Evolutionary conservation across 2,329 filamentous ascomycete species (phyloP).

Genomic region (Taxawa tesnikishii): DNA sequence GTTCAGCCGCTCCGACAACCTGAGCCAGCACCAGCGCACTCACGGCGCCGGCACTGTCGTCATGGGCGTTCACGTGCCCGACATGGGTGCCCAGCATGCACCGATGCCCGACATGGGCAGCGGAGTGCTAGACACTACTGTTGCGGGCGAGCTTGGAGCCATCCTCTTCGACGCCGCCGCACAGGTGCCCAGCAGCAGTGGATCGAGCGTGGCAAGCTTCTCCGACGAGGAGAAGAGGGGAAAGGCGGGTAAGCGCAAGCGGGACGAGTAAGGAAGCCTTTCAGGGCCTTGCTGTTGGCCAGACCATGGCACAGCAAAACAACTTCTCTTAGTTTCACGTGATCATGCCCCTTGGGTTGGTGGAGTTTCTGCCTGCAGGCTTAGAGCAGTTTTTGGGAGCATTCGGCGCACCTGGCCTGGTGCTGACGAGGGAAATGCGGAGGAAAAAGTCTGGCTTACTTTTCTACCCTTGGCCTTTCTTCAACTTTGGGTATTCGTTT

Average conservation of each 20-base stretch:
- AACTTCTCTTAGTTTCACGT: too few species aligned
- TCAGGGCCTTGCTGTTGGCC: conserved; percentile 3
- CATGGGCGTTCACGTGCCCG: conserved; percentile 65
- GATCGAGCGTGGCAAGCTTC: conserved; percentile 29
- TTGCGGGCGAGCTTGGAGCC: conserved; percentile 57
- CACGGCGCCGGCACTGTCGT: conserved; percentile 83
- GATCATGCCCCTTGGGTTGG: too few species aligned
- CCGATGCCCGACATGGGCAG: conserved; percentile 19
- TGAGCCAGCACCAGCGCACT: conserved; percentile 89
- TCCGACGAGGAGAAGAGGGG: conserved; percentile 21
- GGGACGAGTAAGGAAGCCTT: conserved; percentile 23
- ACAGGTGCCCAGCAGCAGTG: conserved; percentile 54
- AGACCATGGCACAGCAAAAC: too few species aligned
- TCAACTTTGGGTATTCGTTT: too few species aligned
- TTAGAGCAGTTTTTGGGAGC: too few species aligned
- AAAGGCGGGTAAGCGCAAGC: conserved; percentile 30
- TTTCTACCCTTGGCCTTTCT: too few species aligned
- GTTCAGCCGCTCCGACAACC: conserved; percentile 95
- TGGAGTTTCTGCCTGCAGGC: too few species aligned
- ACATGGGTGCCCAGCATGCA: conserved; percentile 18
- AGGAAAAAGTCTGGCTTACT: too few species aligned
- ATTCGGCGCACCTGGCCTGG: too few species aligned
- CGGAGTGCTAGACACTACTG: conserved; percentile 26
- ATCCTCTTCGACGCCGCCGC: conserved; percentile 68
- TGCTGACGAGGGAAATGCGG: too few species aligned